These are phyloP conservation scores for Colletotrichum limetticola DNA, from an alignment of 2,329 filamentous ascomycete genomes.

Conservation along the genomic window DNA sequence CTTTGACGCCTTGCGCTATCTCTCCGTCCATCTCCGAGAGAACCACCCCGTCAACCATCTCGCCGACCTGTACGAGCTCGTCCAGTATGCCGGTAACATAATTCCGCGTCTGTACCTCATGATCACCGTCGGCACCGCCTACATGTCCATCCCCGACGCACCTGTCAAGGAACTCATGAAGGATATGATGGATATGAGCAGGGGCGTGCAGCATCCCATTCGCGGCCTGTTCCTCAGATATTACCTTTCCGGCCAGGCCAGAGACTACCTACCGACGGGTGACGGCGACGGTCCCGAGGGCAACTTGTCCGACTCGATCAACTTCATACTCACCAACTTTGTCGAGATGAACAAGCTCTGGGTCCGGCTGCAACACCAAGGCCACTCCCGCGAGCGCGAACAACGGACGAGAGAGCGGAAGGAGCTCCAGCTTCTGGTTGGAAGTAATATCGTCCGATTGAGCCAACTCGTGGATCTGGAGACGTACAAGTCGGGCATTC, in stretches of 20 bases:
- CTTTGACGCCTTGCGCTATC: slow-evolving; percentile 95
- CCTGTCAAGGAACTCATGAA: slow-evolving; percentile 99
- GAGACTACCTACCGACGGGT: slow-evolving; percentile 85
- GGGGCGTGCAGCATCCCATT: slow-evolving; percentile 96
- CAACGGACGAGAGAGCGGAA: slow-evolving; percentile 93
- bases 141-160: slow-evolving; percentile 98
- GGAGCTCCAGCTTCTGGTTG: slow-evolving; percentile 93
- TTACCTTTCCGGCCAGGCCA: slow-evolving; percentile 93
- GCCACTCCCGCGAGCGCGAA: slow-evolving; percentile 93
- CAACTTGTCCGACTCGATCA: slow-evolving; percentile 96
- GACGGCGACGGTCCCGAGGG: slow-evolving; percentile 92
- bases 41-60: slow-evolving; percentile 98
- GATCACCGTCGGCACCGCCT: slow-evolving; percentile 98
- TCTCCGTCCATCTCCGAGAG: slow-evolving; percentile 95
- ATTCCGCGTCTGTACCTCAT: slow-evolving; percentile 96
- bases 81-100: slow-evolving; percentile 98
- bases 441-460: slow-evolving; percentile 93
- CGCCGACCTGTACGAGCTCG: slow-evolving; percentile 96
- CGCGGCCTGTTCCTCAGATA: slow-evolving; percentile 95
- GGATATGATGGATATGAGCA: slow-evolving; percentile 99
- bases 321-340: slow-evolving; percentile 97
- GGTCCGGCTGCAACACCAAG: slow-evolving; percentile 97
- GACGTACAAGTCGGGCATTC: slow-evolving; percentile 89
- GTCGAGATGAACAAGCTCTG: slow-evolving; percentile 99
- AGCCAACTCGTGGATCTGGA: slow-evolving; percentile 97